Conservation (phyloP, 441 rosid species). For the Populus hybrid region DNA sequence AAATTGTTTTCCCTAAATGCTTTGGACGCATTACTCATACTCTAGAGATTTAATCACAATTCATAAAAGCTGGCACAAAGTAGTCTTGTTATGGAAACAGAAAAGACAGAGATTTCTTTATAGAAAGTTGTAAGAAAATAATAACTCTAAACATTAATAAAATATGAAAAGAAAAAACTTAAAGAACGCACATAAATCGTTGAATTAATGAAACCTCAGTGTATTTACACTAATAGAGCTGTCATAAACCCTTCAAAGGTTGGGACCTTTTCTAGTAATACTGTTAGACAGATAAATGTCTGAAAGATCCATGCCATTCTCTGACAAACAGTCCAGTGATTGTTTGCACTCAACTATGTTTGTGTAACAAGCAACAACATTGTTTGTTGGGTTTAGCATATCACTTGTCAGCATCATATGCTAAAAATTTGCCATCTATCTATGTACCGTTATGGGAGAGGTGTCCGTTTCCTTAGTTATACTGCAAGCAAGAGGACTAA, state of each 20-base stretch:
- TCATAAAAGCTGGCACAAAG: background rate
- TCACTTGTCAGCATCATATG: background rate
- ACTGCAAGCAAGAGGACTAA: slow-evolving; percentile 14
- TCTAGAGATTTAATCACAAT: background rate
- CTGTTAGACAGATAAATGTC: background rate
- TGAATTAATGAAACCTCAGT: background rate
- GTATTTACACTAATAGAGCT: background rate
- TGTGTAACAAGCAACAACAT: too few relatives aligned
- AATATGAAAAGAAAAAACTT: too few relatives aligned
- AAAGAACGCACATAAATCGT: background rate
- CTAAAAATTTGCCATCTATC: background rate
- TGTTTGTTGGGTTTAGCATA: background rate
- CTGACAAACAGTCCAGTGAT: background rate
- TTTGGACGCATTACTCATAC: too few relatives aligned
- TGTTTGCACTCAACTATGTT: background rate
- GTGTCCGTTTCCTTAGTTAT: slow-evolving; percentile 30
- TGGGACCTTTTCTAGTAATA: background rate
- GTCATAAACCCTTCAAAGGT: background rate
- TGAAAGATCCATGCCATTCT: background rate
- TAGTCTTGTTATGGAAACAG: background rate
- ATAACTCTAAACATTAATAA: background rate
- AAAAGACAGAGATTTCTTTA: too few relatives aligned
- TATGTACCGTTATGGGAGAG: slow-evolving; percentile 25
- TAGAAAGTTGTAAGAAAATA: background rate
- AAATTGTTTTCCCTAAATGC: background rate